Conservation (phyloP, 2,329 filamentous ascomycete genomes). For the Aspergillus jensenii region DNA sequence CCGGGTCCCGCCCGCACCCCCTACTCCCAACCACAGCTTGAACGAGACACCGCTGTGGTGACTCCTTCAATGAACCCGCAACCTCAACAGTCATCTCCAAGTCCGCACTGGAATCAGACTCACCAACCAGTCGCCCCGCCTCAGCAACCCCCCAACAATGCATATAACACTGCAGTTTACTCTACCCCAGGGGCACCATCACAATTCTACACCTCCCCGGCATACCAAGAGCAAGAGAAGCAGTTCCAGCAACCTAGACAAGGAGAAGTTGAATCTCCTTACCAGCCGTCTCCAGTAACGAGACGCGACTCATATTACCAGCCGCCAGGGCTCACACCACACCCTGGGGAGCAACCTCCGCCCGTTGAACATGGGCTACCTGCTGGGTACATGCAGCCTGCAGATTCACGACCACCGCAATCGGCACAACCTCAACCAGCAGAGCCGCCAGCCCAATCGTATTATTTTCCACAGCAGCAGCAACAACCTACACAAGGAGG, state of each 20-base stretch:
- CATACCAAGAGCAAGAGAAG: slow-evolving; percentile 16
- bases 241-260: slow-evolving; percentile 21
- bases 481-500: slow-evolving; percentile 13
- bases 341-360: slow-evolving; percentile 17
- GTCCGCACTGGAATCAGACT: slow-evolving; percentile 23
- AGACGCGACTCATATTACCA: slow-evolving; percentile 26
- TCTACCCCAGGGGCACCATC: slow-evolving; percentile 14
- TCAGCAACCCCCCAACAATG: slow-evolving; percentile 14
- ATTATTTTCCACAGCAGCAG: slow-evolving; percentile 21
- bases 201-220: slow-evolving; percentile 20
- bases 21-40: slow-evolving; percentile 47
- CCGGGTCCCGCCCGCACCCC: slow-evolving; percentile 53
- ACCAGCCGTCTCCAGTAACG: slow-evolving; percentile 22
- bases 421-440: slow-evolving; percentile 16
- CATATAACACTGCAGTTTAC: slow-evolving; percentile 19
- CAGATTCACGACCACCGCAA: slow-evolving; percentile 16
- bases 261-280: slow-evolving; percentile 17
- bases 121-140: slow-evolving; percentile 22
- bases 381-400: slow-evolving; percentile 18
- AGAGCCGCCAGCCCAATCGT: slow-evolving; percentile 18
- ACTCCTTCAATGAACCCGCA: slow-evolving; percentile 23
- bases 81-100: slow-evolving; percentile 15
- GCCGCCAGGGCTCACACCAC: slow-evolving; percentile 19
- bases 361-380: slow-evolving; percentile 17
- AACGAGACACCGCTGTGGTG: slow-evolving; percentile 17